phyloP scores from a whole-genome alignment of 441 rosid species.

The Arabidopsis lyrata region DNA sequence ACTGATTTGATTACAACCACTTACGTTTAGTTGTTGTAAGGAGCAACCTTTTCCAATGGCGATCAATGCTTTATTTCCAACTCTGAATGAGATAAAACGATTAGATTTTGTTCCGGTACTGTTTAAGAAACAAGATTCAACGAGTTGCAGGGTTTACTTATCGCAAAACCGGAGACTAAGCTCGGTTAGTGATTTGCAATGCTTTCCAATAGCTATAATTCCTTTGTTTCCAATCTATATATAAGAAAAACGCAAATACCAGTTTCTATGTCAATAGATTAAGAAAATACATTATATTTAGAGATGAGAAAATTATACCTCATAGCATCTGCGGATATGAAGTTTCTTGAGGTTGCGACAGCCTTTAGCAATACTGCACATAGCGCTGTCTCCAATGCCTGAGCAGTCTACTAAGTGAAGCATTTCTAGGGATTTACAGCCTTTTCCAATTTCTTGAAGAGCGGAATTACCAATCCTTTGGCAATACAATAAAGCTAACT shows the following conservation, averaged over 20 bases:
- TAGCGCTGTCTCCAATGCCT: conserved; percentile 77
- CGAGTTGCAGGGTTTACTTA: conserved; percentile 54
- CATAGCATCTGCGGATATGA: conserved; percentile 89
- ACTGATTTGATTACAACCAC: conserved; percentile 87
- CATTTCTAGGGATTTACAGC: conserved; percentile 75
- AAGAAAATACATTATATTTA: conserved; percentile 3
- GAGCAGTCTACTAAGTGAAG: conserved; percentile 94
- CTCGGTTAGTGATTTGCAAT: conserved; percentile 77
- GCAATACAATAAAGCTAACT: conserved; percentile 81
- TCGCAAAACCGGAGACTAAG: conserved; percentile 91
- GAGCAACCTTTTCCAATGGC: conserved; percentile 83
- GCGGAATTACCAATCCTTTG: conserved; percentile 79
- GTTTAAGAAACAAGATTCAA: conserved; percentile 10
- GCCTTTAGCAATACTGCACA: conserved; percentile 82
- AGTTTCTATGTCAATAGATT: not conserved
- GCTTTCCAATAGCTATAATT: conserved; percentile 75
- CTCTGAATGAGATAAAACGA: conserved; percentile 51
- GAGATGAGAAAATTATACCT: conserved; percentile 54
- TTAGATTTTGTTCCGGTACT: conserved; percentile 13
- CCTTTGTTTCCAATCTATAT: conserved; percentile 83
- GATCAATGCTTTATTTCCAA: conserved; percentile 79
- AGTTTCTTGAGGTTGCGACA: conserved; percentile 84
- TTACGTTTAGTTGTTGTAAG: conserved; percentile 75
- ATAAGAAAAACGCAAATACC: conserved; percentile 5
- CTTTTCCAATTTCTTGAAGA: conserved; percentile 77